These are phyloP conservation scores for Xylaria sp. DNA, from an alignment of 2,329 filamentous ascomycete species.

Conservation along the genomic window DNA sequence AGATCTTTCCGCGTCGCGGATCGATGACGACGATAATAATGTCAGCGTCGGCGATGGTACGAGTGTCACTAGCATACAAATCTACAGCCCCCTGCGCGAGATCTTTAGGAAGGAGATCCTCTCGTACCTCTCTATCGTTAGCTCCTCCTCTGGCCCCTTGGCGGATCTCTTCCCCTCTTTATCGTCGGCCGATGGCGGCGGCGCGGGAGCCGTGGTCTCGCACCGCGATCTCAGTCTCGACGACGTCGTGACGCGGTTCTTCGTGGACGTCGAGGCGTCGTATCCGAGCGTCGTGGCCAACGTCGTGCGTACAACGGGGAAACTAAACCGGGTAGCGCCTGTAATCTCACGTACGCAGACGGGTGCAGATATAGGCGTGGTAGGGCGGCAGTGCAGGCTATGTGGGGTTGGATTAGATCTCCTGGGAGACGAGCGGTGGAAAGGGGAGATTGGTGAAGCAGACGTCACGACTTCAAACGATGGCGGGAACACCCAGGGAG, in stretches of 20 bases:
- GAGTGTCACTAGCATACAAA: constrained; percentile 46
- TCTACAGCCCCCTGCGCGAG: constrained; percentile 87
- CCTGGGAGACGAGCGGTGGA: constrained; percentile 70
- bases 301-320: constrained; percentile 90
- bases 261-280: constrained; percentile 82
- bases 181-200: neutral
- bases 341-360: neutral
- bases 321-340: constrained; percentile 65
- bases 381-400: constrained; percentile 64
- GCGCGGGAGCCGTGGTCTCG: constrained; percentile 62
- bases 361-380: constrained; percentile 32
- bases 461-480: constrained; percentile 12
- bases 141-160: constrained; percentile 3
- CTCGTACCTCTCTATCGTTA: constrained; percentile 69
- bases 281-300: constrained; percentile 95
- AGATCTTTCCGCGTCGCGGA: neutral
- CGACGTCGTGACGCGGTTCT: constrained; percentile 88
- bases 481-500: constrained; percentile 35
- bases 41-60: neutral
- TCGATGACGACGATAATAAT: neutral
- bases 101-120: constrained; percentile 83
- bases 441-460: constrained; percentile 67
- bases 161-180: constrained; percentile 18
- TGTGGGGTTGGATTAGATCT: constrained; percentile 76
- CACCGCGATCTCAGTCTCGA: constrained; percentile 88